Evolutionary conservation across 306 rosid species (phyloP), one percentile per base, ranked within the genome.

Genomic region (Pterocarpus macrocarpus): DNA sequence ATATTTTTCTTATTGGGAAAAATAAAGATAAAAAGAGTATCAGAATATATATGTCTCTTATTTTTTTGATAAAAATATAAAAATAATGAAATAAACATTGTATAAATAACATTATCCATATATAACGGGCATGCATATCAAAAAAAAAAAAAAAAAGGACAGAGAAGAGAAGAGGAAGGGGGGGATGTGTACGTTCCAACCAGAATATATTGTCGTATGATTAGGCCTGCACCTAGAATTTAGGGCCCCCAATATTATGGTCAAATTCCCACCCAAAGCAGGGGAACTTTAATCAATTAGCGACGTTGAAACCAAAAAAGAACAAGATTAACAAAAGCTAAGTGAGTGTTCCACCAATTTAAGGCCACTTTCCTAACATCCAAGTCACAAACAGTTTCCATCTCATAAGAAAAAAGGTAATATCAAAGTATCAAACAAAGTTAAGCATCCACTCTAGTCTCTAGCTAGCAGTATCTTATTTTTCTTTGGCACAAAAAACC

Each of bases 301-400:
- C 39, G 41, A 33, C 2, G 4, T 30, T 11, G 63, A 65, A 43
- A 77, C 64, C 13, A 5, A 44, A 80, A 63, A 49, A 28, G 35
- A 70, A 38, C 16, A 44, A 58, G 45, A 58, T 59, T 78, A 43
- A 74, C 14, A 68, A 5, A 68, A 32, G 22, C 41, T 69, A 11
- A 32, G 50, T 16, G 9, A 43, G 12, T 64, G 49, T 76, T 76
- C 16, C 39, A 77, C 38, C 15, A 64, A 11, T 68, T 45, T 11
- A 77, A 52, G 55, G 28, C 36, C 74, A 28, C 38, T 47, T 64
- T 63, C 64, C 45, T 57, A 44, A 32, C 43, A 75, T 8, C 15
- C 1, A 71, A 33, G 7, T 67, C 43, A 22, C 28, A 30, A 41
- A n/a, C 34, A 30, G 3, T 56, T 15, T 67, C 68, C 35, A 30